Percentiles rank a stretch among this genome's conserved stretches.
These are phyloP conservation scores for Thelephora terrestris DNA, from an alignment of 1,284 basidiomycete genomes.

Conservation along the genomic window DNA sequence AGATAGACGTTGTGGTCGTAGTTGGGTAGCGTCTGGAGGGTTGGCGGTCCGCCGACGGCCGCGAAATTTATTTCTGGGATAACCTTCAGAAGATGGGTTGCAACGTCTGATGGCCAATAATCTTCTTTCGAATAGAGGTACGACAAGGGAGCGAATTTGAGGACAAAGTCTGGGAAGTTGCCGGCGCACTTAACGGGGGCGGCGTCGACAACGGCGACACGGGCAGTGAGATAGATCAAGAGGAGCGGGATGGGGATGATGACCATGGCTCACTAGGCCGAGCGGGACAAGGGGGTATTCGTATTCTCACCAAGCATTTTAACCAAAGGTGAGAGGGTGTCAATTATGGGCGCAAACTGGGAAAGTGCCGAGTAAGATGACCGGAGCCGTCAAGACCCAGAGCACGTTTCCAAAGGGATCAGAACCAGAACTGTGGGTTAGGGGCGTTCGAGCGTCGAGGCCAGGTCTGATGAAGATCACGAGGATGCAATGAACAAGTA, in stretches of 20 bases:
- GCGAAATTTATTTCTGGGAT: conserved; percentile 16
- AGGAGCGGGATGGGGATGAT: background rate
- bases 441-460: too few relatives aligned
- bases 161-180: conserved; percentile 18
- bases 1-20: conserved; percentile 18
- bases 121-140: conserved; percentile 21
- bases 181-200: background rate
- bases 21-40: conserved; percentile 12
- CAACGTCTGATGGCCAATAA: conserved; percentile 24
- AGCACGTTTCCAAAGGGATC: too few relatives aligned
- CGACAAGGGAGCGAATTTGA: conserved; percentile 18
- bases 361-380: too few relatives aligned
- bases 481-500: too few relatives aligned
- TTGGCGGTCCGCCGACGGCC: conserved; percentile 11
- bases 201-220: background rate
- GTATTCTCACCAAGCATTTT: background rate
- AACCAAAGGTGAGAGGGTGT: too few relatives aligned
- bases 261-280: background rate
- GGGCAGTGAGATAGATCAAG: background rate
- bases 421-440: too few relatives aligned
- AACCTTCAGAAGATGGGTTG: conserved; percentile 21
- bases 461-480: too few relatives aligned
- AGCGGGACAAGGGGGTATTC: background rate
- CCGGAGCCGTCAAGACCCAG: too few relatives aligned
- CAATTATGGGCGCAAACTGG: too few relatives aligned